A percentile compares a stretch with the other conserved stretches of the same genome.
phyloP scores from a whole-genome alignment of 164 flowering plant genomes.

The Magnolia changhungtana region DNA sequence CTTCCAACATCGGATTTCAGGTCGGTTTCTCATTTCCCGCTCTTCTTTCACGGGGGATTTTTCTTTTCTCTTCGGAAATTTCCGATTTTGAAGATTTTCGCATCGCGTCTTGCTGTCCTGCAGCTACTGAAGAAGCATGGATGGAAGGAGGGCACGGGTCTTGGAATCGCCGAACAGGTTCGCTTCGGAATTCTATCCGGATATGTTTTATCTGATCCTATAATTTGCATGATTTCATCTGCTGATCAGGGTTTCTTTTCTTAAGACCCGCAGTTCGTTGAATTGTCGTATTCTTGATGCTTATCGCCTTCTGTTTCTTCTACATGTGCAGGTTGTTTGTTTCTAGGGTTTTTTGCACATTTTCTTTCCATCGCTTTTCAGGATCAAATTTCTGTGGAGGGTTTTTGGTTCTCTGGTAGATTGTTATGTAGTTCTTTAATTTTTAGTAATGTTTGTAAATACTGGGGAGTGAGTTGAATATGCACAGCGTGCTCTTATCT shows the following conservation, averaged over 20 bases:
- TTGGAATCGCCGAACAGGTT: conserved; percentile 76
- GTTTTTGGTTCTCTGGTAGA: too few species aligned
- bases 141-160: conserved; percentile 90
- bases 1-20: conserved; percentile 73
- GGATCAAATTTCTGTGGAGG: too few species aligned
- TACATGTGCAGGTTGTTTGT: neutral
- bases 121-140: conserved; percentile 83
- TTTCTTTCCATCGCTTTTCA: too few species aligned
- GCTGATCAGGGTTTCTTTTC: neutral
- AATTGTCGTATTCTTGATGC: neutral
- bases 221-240: neutral
- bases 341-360: neutral
- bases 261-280: neutral
- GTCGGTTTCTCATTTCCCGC: conserved; percentile 22
- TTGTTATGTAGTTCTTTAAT: too few species aligned
- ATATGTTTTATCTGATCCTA: neutral
- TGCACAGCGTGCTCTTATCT: too few species aligned
- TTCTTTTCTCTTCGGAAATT: neutral
- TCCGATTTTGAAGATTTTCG: neutral
- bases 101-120: neutral
- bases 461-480: too few species aligned
- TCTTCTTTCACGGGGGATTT: neutral
- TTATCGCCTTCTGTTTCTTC: neutral
- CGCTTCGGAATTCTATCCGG: neutral
- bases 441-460: too few species aligned